These are phyloP conservation scores for Caryopteris hybrid DNA, from an alignment of 305 asterid species.

Conservation along the genomic window DNA sequence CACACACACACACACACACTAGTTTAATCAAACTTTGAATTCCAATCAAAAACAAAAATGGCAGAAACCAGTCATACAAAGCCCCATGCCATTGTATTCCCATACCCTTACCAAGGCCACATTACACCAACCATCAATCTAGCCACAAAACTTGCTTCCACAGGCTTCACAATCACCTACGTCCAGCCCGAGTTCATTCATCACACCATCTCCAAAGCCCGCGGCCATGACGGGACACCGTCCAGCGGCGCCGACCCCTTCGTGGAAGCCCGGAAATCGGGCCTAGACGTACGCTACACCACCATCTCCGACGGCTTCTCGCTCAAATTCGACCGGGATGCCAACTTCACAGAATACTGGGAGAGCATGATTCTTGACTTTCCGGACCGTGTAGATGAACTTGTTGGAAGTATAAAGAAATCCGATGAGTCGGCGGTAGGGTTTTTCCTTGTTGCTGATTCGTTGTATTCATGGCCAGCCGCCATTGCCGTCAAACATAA, in stretches of 20 bases:
- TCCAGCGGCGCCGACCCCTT: not conserved
- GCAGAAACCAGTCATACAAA: too few species aligned
- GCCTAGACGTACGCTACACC: not conserved
- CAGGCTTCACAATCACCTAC: not conserved
- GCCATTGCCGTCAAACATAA: not conserved
- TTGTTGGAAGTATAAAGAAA: not conserved
- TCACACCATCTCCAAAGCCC: not conserved
- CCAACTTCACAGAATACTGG: not conserved
- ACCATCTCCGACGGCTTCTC: not conserved
- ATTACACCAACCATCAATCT: not conserved
- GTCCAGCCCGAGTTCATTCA: not conserved
- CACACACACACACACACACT: too few species aligned
- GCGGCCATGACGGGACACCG: too few species aligned
- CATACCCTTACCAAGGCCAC: slow-evolving; percentile 6
- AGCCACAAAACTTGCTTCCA: not conserved
- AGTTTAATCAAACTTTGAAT: too few species aligned
- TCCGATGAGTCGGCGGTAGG: not conserved
- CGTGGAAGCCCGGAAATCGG: not conserved
- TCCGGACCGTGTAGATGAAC: not conserved
- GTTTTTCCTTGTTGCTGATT: not conserved
- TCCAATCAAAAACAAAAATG: too few species aligned
- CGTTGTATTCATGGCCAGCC: not conserved
- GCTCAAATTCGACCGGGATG: not conserved
- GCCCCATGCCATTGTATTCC: not conserved
- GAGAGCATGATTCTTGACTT: slow-evolving; percentile 5